phyloP scores from a whole-genome alignment of 345 rosid species.

The Turritis glabra region DNA sequence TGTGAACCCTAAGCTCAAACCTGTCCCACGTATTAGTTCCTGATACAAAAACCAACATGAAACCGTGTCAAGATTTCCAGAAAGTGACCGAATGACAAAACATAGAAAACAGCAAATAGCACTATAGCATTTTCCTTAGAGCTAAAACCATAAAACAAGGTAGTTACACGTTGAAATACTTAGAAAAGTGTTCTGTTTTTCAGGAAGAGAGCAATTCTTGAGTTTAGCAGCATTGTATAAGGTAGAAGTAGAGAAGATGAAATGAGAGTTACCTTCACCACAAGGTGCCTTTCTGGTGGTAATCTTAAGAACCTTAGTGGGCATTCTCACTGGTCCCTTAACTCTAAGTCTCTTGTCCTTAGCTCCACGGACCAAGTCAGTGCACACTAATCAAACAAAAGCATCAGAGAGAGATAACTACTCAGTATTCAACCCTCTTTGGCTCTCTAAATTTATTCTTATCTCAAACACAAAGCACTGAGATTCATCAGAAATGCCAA shows the following conservation, averaged over 20 bases:
- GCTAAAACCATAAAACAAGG: background rate
- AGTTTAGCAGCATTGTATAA: background rate
- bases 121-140: background rate
- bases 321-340: constrained; percentile 69
- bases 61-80: background rate
- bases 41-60: constrained; percentile 2
- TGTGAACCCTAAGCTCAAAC: constrained; percentile 58
- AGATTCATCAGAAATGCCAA: background rate
- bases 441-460: background rate
- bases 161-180: background rate
- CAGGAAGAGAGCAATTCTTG: background rate
- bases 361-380: constrained; percentile 64
- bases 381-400: constrained; percentile 43
- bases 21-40: constrained; percentile 65
- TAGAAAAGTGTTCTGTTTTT: too few species aligned
- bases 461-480: background rate
- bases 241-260: background rate
- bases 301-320: constrained; percentile 59
- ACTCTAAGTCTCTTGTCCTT: constrained; percentile 57
- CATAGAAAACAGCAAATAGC: background rate
- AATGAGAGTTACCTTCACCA: constrained; percentile 56
- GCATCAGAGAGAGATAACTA: background rate
- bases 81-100: background rate
- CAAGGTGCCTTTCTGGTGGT: constrained; percentile 65
- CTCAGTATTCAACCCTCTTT: background rate